These are phyloP conservation scores for Angophora floribunda DNA, from an alignment of 345 rosid genomes.

Conservation along the genomic window DNA sequence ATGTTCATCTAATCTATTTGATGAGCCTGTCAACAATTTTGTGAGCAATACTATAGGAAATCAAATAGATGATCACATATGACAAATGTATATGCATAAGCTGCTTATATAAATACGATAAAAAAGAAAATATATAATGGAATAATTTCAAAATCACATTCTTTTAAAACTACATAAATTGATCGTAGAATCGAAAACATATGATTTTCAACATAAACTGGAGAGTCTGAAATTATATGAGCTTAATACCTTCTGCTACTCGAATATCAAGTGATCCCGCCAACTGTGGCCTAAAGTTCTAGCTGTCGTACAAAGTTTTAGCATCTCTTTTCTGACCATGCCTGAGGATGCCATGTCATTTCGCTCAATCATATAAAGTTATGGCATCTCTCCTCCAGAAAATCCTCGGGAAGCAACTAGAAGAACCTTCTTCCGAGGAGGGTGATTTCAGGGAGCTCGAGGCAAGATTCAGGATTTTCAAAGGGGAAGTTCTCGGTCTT, in stretches of 20 bases:
- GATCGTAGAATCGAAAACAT: not conserved
- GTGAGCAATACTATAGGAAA: not conserved
- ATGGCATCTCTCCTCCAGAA: not conserved
- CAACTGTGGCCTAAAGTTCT: too few species aligned
- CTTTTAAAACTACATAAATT: too few species aligned
- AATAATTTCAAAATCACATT: not conserved
- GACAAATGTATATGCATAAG: not conserved
- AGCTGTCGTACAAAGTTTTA: not conserved
- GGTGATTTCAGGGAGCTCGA: not conserved
- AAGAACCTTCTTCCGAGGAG: not conserved
- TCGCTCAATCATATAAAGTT: too few species aligned
- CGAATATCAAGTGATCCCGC: too few species aligned
- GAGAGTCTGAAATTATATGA: too few species aligned
- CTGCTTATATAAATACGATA: not conserved
- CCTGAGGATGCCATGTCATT: not conserved
- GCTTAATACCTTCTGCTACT: too few species aligned
- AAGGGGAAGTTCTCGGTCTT: accelerated
- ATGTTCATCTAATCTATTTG: not conserved
- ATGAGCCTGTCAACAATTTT: not conserved
- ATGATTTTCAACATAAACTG: not conserved
- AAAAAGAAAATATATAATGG: not conserved
- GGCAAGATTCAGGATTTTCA: accelerated
- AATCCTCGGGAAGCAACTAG: not conserved
- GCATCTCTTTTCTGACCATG: not conserved
- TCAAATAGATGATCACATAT: too few species aligned